Evolutionary conservation across 148 eudicot genomes (phyloP).

Genomic region (Amaranthus hypochondriacus): DNA sequence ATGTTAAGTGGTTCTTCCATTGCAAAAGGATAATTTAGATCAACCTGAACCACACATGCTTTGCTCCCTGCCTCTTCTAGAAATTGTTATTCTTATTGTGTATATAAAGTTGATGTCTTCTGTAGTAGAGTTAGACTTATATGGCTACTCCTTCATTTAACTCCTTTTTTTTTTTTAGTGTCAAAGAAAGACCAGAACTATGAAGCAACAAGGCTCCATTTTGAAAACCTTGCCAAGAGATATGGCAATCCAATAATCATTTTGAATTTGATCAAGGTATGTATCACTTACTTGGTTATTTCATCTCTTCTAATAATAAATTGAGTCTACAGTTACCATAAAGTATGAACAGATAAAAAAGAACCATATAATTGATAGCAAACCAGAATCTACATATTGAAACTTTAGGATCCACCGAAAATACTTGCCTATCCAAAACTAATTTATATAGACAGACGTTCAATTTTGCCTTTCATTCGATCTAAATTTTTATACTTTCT

Average conservation of each 20-base stretch:
- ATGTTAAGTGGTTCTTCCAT: too few relatives aligned
- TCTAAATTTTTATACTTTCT: too few relatives aligned
- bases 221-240: constrained; percentile 80
- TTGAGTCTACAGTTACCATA: background rate
- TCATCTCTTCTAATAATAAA: background rate
- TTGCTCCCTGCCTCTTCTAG: background rate
- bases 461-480: background rate
- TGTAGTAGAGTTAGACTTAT: background rate
- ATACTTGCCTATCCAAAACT: background rate
- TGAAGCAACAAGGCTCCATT: constrained; percentile 91
- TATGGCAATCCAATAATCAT: constrained; percentile 92
- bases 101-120: background rate
- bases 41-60: too few relatives aligned
- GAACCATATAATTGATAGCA: background rate
- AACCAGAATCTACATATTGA: background rate
- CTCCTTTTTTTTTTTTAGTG: constrained; percentile 42
- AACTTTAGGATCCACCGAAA: background rate
- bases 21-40: too few relatives aligned
- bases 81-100: background rate
- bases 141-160: constrained; percentile 5
- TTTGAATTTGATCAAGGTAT: constrained; percentile 89
- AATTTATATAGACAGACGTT: background rate
- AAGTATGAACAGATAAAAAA: background rate
- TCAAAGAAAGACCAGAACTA: constrained; percentile 76
- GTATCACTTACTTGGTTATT: background rate